Percentiles rank a stretch among this genome's conserved stretches.
Evolutionary conservation across 495 filamentous ascomycete genomes (phyloP).

Genomic region (Tuber indicum): DNA sequence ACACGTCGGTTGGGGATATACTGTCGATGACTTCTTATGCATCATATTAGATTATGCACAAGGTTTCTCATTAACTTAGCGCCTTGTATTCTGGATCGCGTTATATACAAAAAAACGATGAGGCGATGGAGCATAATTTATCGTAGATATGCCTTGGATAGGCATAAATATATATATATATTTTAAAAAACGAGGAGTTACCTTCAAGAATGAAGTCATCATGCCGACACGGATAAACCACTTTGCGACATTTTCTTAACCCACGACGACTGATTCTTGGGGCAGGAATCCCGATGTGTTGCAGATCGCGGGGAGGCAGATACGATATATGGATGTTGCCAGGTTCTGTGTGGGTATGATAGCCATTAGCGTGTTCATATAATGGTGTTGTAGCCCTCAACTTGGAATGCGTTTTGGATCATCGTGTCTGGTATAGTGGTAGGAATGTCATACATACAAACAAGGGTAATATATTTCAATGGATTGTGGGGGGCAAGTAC

Average conservation of each 20-base stretch:
- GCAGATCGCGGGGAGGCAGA: not conserved
- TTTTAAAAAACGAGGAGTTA: not conserved
- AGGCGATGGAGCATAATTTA: not conserved
- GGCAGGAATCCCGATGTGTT: not conserved
- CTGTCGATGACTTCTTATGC: not conserved
- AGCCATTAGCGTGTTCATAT: too few relatives aligned
- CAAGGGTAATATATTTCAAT: too few relatives aligned
- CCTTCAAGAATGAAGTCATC: not conserved
- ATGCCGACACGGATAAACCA: not conserved
- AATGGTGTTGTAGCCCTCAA: not conserved
- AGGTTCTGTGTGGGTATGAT: too few relatives aligned
- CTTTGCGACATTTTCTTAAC: not conserved
- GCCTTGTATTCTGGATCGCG: not conserved
- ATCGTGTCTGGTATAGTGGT: not conserved
- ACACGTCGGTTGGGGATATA: not conserved
- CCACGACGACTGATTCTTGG: not conserved
- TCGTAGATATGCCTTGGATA: not conserved
- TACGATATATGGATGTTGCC: not conserved
- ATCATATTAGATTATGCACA: not conserved
- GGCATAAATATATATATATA: not conserved
- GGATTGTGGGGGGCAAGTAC: not conserved
- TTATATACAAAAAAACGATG: not conserved
- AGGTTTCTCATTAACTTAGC: not conserved
- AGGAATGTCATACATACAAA: not conserved
- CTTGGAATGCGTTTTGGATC: not conserved